phyloP scores from a whole-genome alignment of 2,329 filamentous ascomycete species.

The Dactylellina sp. region DNA sequence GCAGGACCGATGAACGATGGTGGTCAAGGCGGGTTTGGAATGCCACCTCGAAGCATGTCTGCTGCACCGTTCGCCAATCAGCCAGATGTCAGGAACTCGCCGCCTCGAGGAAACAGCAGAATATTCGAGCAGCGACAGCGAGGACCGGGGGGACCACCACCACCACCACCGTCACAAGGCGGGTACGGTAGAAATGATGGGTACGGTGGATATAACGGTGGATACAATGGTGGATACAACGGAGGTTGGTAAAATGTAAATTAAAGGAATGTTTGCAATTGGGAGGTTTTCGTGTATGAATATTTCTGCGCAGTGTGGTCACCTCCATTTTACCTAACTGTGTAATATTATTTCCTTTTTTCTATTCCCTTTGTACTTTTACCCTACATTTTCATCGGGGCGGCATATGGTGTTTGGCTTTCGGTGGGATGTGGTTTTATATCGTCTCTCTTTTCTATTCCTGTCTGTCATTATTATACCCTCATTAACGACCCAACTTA shows the following conservation, averaged over 20 bases:
- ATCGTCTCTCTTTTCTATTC: conserved; percentile 17
- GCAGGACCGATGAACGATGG: conserved; percentile 4
- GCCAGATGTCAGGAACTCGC: conserved; percentile 24
- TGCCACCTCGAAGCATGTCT: conserved; percentile 39
- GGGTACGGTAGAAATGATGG: conserved; percentile 25
- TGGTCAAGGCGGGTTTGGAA: conserved; percentile 2
- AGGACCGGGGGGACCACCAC: conserved; percentile 7
- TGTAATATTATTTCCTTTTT: neutral
- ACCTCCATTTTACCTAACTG: neutral
- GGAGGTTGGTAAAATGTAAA: conserved; percentile 26
- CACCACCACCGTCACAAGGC: conserved; percentile 2
- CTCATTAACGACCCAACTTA: conserved; percentile 44
- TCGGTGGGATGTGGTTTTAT: conserved; percentile 31
- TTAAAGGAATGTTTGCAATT: neutral
- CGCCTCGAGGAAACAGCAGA: conserved; percentile 39
- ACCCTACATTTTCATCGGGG: conserved; percentile 16
- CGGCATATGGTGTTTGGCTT: conserved; percentile 40
- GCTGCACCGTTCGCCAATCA: conserved; percentile 31
- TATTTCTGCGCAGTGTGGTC: neutral
- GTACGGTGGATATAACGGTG: conserved; percentile 31
- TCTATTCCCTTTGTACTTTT: conserved; percentile 5
- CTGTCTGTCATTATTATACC: conserved; percentile 40
- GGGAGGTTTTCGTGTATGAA: neutral
- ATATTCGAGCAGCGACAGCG: conserved; percentile 37
- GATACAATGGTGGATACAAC: conserved; percentile 3